Percentiles rank a stretch among this genome's conserved stretches.
phyloP scores from a whole-genome alignment of 2,329 filamentous ascomycete genomes.

The Pestalotiopsis sp. region DNA sequence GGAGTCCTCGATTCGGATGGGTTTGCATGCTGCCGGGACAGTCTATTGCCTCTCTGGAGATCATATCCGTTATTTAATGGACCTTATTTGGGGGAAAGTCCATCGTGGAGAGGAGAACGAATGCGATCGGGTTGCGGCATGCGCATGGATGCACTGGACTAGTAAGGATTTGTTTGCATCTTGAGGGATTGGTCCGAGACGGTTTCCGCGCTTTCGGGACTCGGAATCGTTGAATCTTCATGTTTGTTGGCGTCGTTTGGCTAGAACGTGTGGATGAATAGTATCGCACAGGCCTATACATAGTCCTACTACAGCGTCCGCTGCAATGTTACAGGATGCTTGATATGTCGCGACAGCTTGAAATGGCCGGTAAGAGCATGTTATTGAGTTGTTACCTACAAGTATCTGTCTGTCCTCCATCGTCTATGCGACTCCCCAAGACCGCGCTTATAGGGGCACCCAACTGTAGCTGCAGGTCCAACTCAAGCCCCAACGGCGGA shows the following conservation, averaged over 20 bases:
- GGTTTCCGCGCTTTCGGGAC: neutral
- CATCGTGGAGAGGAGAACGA: neutral
- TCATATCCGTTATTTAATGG: neutral
- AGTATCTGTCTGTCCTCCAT: too few relatives aligned
- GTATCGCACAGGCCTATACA: too few relatives aligned
- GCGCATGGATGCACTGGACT: neutral
- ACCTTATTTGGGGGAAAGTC: neutral
- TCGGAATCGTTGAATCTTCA: too few relatives aligned
- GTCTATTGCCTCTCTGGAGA: neutral
- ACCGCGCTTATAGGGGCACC: too few relatives aligned
- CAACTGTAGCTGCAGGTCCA: neutral
- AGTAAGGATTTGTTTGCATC: neutral
- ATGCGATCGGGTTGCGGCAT: neutral
- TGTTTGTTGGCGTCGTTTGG: too few relatives aligned
- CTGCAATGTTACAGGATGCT: too few relatives aligned
- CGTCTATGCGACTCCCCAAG: too few relatives aligned
- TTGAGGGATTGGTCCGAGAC: neutral
- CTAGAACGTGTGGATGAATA: too few relatives aligned
- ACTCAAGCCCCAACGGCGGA: neutral
- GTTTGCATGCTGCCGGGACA: neutral
- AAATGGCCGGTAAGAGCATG: too few relatives aligned
- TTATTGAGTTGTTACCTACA: too few relatives aligned
- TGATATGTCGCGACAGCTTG: too few relatives aligned
- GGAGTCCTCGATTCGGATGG: neutral
- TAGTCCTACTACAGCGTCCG: too few relatives aligned